Percentiles rank a stretch among this genome's conserved stretches.
phyloP scores from a whole-genome alignment of 306 rosid species.

The Ochetophila trinervis region DNA sequence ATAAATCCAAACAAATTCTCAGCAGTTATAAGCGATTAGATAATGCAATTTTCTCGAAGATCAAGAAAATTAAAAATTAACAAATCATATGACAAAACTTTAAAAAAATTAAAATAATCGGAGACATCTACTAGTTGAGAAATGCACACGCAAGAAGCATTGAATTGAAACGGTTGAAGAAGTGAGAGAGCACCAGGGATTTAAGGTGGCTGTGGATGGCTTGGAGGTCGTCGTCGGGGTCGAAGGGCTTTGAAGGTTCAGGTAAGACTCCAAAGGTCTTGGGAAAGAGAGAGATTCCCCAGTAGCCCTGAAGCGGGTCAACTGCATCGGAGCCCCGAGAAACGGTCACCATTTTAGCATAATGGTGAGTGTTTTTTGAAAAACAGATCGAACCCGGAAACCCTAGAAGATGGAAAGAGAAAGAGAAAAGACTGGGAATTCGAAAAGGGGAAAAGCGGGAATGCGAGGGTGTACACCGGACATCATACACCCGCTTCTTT shows the following conservation, averaged over 20 bases:
- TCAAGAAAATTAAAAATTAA: no score
- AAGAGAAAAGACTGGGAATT: neutral
- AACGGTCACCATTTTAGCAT: slow-evolving; percentile 36
- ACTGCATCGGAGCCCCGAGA: slow-evolving; percentile 15
- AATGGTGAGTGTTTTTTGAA: neutral
- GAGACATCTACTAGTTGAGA: neutral
- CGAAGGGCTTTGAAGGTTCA: slow-evolving; percentile 31
- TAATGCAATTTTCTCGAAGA: no score
- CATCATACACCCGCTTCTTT: no score
- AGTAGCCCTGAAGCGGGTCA: slow-evolving; percentile 56
- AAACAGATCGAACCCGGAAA: neutral
- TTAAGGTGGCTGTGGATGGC: slow-evolving; percentile 50
- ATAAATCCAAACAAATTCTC: no score
- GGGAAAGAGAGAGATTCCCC: slow-evolving; percentile 56
- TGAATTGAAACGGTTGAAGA: no score
- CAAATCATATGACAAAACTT: neutral
- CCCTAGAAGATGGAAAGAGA: slow-evolving; percentile 6
- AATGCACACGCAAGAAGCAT: neutral
- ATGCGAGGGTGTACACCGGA: neutral
- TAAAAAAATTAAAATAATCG: no score
- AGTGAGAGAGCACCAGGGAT: slow-evolving; percentile 43
- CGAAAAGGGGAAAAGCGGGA: slow-evolving; percentile 26
- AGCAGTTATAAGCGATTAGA: no score
- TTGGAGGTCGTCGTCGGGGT: slow-evolving; percentile 36
- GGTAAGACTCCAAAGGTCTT: slow-evolving; percentile 10